Base-by-base conservation (phyloP, 2,329 filamentous ascomycete species). In the Colletotrichum gloeosporioides region DNA sequence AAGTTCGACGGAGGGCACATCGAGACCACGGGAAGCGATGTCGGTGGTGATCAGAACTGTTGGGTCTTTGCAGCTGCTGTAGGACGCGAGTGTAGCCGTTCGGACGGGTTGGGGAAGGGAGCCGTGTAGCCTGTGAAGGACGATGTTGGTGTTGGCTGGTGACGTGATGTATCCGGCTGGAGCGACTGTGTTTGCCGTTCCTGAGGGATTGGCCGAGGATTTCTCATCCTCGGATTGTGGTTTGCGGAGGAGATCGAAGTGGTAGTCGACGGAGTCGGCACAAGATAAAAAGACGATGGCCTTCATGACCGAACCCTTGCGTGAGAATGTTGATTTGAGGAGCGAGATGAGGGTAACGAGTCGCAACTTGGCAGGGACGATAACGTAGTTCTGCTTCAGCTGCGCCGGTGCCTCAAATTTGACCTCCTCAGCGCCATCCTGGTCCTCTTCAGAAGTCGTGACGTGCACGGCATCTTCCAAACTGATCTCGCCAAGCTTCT, bases 251-350 rank as follows among this genome's bases (percentile, higher is more conserved):
- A 98, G 87, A 77, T 98, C 94, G 83, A 96, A 99, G 84, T 99
- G 96, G 81, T 98, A 99, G 83, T 99, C 96, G 75, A 99, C 97
- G 2, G 95, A 97, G 83, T 99, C 97, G 25, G 97, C 96, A 81
- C 97, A 99, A 13, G 96, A 98, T 65, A 99, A 95, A 86, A 99
- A 99, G 44, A 99, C 90, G 77, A 99, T 98, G 27, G 94, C 95
- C 85, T 99, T 99, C 95, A 98, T 98, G 22, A 98, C 95, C 2
- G 95, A 95, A 1, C 96, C 96, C 84, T 94, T 95, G 22, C 96
- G 91, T 73, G 95, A 93, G 84, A 99, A 99, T 0, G 96, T 93
- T 22, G 95, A 93, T 83, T 96, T 98, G 73, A 99, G 88, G 36
- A 96, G 91, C 1, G 95, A 94, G 31, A 96, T 92, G 25, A 99